Evolutionary conservation across 352 stramenopile species (phyloP).

Genomic region (Aphanomyces astaci): DNA sequence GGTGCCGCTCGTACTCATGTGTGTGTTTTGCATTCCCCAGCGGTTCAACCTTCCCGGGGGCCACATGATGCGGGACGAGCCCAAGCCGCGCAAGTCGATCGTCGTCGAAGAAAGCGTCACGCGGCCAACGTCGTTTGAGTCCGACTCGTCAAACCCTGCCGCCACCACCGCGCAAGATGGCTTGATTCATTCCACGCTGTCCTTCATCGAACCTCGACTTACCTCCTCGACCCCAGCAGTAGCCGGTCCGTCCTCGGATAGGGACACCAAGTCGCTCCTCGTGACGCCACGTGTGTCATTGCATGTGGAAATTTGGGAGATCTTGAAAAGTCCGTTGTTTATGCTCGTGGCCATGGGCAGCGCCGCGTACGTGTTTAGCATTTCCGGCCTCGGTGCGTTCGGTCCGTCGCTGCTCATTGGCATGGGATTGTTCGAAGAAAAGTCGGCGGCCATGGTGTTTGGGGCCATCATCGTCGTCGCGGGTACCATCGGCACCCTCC

Average conservation of each 20-base stretch:
- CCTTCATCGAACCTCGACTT: neutral
- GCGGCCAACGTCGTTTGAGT: neutral
- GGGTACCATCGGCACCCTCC: constrained; percentile 79
- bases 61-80: neutral
- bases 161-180: neutral
- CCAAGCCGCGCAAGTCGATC: neutral
- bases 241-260: neutral
- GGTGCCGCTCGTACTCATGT: constrained; percentile 59
- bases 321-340: constrained; percentile 67
- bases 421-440: constrained; percentile 83
- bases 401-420: constrained; percentile 84
- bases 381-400: constrained; percentile 81
- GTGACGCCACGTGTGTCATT: neutral
- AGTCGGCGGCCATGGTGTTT: constrained; percentile 78
- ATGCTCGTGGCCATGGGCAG: constrained; percentile 77
- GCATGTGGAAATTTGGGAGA: constrained; percentile 22
- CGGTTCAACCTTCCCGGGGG: constrained; percentile 37
- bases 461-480: constrained; percentile 72
- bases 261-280: neutral
- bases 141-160: neutral
- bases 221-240: neutral
- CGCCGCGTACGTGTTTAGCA: constrained; percentile 79
- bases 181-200: constrained; percentile 6
- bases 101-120: neutral
- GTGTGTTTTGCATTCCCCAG: constrained; percentile 46